phyloP scores from a whole-genome alignment of 2,329 filamentous ascomycete genomes.

The Periglandula ipomoeae region DNA sequence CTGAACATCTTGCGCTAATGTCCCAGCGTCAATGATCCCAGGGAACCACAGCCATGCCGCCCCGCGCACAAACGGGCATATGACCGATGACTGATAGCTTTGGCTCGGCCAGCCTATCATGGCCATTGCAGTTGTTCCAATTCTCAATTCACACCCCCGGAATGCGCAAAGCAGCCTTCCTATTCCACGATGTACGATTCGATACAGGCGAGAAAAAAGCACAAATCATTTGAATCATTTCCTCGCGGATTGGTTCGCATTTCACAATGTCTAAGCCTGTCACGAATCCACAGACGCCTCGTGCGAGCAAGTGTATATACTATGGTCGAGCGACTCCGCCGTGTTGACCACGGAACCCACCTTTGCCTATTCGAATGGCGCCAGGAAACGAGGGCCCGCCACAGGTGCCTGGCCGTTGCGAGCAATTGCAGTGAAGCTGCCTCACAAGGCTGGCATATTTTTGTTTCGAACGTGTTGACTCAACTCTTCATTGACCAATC shows the following conservation, averaged over 20 bases:
- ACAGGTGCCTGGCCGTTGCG: constrained; percentile 1
- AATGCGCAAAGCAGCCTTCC: too few species aligned
- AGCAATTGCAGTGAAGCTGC: not conserved
- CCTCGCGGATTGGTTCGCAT: not conserved
- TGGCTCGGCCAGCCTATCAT: not conserved
- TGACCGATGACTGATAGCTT: constrained; percentile 3
- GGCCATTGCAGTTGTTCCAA: too few species aligned
- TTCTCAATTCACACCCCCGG: too few species aligned
- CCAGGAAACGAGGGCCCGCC: not conserved
- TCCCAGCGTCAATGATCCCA: too few species aligned
- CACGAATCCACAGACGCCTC: not conserved
- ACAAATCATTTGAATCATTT: not conserved
- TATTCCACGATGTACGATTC: too few species aligned
- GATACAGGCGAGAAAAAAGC: not conserved
- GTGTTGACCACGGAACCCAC: constrained; percentile 1
- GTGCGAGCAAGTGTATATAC: not conserved
- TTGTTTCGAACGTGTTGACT: not conserved
- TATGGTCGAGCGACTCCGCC: not conserved
- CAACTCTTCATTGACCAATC: not conserved
- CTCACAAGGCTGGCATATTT: not conserved
- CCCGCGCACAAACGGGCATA: not conserved
- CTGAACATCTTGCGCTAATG: too few species aligned
- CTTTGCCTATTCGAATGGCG: not conserved
- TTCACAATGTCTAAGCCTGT: not conserved
- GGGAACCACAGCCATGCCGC: not conserved